A percentile compares a stretch with the other conserved stretches of the same genome.
phyloP scores from a whole-genome alignment of 2,329 filamentous ascomycete species.

The Pseudopithomyces maydicus region DNA sequence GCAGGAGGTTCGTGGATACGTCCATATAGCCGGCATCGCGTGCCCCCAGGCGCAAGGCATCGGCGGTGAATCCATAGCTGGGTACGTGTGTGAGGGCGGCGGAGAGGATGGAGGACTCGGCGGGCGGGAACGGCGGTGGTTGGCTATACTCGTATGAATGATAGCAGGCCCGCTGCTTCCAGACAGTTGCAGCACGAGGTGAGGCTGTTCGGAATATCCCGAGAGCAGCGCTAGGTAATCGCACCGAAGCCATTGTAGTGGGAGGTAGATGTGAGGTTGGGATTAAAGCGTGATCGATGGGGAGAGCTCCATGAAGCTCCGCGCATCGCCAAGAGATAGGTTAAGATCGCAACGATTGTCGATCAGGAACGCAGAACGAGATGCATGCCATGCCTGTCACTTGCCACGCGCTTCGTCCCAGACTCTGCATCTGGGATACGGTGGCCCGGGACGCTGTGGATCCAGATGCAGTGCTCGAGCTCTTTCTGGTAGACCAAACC shows the following conservation, averaged over 20 bases:
- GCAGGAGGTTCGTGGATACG: slow-evolving; percentile 82
- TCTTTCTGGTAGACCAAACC: neutral
- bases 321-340: slow-evolving; percentile 26
- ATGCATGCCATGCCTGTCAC: neutral
- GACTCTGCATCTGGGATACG: too few species aligned
- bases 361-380: slow-evolving; percentile 13
- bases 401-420: neutral
- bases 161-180: slow-evolving; percentile 30
- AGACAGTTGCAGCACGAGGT: slow-evolving; percentile 17
- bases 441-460: neutral
- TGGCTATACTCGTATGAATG: slow-evolving; percentile 44
- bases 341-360: slow-evolving; percentile 6
- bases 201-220: slow-evolving; percentile 30
- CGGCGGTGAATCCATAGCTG: slow-evolving; percentile 77
- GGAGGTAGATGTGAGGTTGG: slow-evolving; percentile 13
- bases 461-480: neutral
- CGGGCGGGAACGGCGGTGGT: slow-evolving; percentile 66
- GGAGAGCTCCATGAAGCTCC: slow-evolving; percentile 18
- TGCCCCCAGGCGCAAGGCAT: slow-evolving; percentile 76
- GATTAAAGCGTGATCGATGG: slow-evolving; percentile 16
- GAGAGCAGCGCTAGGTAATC: slow-evolving; percentile 29
- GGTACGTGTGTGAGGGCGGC: slow-evolving; percentile 82
- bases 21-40: slow-evolving; percentile 85
- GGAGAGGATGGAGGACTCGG: slow-evolving; percentile 78
- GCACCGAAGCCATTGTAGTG: slow-evolving; percentile 36